Evolutionary conservation across 331 rosid species (phyloP).

Genomic region (Rhamnella rubrinervis): DNA sequence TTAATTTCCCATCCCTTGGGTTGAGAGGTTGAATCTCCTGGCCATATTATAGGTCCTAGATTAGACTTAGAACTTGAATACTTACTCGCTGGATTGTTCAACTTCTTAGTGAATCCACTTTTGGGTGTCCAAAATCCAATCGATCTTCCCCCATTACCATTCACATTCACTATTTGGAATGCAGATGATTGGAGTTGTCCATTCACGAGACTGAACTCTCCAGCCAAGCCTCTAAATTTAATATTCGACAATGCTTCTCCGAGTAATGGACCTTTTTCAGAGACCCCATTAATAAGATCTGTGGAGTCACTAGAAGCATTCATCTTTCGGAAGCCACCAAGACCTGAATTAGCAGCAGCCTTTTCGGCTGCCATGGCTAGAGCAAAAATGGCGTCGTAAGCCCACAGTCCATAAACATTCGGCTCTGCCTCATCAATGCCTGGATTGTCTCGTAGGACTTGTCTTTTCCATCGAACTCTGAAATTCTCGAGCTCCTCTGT

Average conservation of each 20-base stretch:
- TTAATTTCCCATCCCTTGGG: slow-evolving; percentile 47
- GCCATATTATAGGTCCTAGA: slow-evolving; percentile 36
- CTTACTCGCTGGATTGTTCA: neutral
- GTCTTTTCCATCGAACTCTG: slow-evolving; percentile 26
- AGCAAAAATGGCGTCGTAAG: slow-evolving; percentile 36
- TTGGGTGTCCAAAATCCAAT: slow-evolving; percentile 39
- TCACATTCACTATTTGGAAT: slow-evolving; percentile 27
- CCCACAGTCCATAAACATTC: slow-evolving; percentile 30
- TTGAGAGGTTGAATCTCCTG: slow-evolving; percentile 25
- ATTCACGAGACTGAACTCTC: slow-evolving; percentile 12
- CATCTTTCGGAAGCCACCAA: neutral
- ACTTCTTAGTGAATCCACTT: slow-evolving; percentile 20
- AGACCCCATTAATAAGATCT: slow-evolving; percentile 13
- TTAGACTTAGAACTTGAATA: slow-evolving; percentile 22
- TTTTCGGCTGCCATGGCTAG: slow-evolving; percentile 39
- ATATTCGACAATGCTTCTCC: neutral
- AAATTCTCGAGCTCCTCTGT: slow-evolving; percentile 8
- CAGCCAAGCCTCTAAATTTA: slow-evolving; percentile 25
- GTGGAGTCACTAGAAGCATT: slow-evolving; percentile 5
- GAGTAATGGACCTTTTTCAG: slow-evolving; percentile 18
- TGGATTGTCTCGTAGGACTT: slow-evolving; percentile 21
- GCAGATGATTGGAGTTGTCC: slow-evolving; percentile 16
- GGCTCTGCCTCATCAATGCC: slow-evolving; percentile 2
- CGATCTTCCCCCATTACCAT: slow-evolving; percentile 3
- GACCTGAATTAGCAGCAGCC: neutral